phyloP scores from a whole-genome alignment of 139 green algal genomes.

The Chlorella ohadii region DNA sequence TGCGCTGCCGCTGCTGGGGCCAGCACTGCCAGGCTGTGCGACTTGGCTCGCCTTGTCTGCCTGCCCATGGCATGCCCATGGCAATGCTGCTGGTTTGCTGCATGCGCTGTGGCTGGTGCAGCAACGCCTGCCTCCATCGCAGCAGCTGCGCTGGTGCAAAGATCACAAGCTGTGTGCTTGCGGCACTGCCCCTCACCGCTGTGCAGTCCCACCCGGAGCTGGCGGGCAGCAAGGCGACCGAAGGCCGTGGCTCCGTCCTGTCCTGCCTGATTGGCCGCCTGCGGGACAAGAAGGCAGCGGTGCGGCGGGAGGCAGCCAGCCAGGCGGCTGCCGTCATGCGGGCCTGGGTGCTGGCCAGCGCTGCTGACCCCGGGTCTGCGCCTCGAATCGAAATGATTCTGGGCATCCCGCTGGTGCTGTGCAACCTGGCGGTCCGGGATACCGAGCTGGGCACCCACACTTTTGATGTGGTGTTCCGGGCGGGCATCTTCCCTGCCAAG shows the following conservation, averaged over 20 bases:
- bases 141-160: too few species aligned
- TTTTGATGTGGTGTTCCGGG: conserved; percentile 41
- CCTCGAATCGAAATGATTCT: background rate
- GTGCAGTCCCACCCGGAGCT: background rate
- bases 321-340: conserved; percentile 25
- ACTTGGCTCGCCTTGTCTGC: too few species aligned
- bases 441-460: conserved; percentile 51
- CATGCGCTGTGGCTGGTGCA: too few species aligned
- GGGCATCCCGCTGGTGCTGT: conserved; percentile 22
- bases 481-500: conserved; percentile 68
- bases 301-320: conserved; percentile 65
- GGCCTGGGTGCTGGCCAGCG: conserved; percentile 7
- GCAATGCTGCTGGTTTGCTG: too few species aligned
- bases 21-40: too few species aligned
- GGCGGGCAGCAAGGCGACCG: conserved; percentile 26
- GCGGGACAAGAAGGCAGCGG: conserved; percentile 72
- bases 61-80: too few species aligned
- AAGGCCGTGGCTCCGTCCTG: conserved; percentile 29
- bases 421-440: conserved; percentile 41
- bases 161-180: too few species aligned
- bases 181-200: too few species aligned
- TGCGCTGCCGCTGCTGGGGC: background rate
- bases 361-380: background rate
- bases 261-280: conserved; percentile 54
- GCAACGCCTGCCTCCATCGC: too few species aligned